Evolutionary conservation across 2,329 filamentous ascomycete species (phyloP).

Genomic region (Fusarium irregulare): DNA sequence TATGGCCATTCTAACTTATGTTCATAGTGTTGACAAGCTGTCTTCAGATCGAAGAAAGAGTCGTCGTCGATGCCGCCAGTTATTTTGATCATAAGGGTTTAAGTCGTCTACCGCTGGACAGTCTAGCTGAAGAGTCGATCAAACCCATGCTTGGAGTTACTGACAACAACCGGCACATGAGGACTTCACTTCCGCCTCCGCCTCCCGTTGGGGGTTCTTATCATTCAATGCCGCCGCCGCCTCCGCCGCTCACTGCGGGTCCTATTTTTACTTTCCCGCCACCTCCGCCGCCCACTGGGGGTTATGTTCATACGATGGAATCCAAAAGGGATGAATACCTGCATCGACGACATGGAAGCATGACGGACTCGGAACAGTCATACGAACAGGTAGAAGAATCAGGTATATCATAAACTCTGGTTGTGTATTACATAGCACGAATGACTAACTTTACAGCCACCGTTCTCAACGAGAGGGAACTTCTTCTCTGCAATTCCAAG

Average conservation of each 20-base stretch:
- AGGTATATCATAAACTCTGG: background rate
- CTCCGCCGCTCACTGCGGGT: too few species aligned
- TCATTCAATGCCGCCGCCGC: too few species aligned
- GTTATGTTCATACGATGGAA: background rate
- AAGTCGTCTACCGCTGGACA: fast-evolving
- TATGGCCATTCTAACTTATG: background rate
- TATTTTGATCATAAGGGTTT: background rate
- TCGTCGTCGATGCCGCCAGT: background rate
- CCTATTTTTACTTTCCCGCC: too few species aligned
- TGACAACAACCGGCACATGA: background rate
- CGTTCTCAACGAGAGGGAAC: background rate
- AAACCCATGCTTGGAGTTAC: background rate
- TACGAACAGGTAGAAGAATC: background rate
- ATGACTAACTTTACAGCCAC: background rate
- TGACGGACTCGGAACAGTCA: background rate
- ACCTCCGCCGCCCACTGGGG: too few species aligned
- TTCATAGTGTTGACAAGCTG: background rate
- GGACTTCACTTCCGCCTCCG: background rate
- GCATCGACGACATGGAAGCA: background rate
- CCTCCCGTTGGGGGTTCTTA: too few species aligned
- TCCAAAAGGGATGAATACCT: background rate
- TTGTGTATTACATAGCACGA: background rate
- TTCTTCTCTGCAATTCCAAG: background rate
- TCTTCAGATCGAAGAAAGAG: background rate
- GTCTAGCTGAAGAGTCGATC: background rate